Conservation (phyloP, 371 early-diverging fungal species). For the Paraphysoderma sedebokerense region DNA sequence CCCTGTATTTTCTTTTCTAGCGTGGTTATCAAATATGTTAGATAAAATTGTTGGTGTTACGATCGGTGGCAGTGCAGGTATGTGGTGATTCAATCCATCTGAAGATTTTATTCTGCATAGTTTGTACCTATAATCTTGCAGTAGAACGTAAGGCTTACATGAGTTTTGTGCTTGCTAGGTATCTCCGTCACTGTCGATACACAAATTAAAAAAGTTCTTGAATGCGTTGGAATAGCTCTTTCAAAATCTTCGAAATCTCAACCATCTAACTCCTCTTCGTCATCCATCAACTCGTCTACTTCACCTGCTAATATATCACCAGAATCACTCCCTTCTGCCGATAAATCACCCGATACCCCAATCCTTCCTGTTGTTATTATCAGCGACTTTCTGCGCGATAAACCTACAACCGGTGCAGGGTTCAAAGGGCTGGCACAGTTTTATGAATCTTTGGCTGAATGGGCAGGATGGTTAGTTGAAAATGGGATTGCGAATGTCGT, state of each 20-base stretch:
- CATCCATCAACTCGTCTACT: too few relatives aligned
- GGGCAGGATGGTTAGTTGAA: constrained; percentile 53
- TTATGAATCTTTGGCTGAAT: constrained; percentile 57
- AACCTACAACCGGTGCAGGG: too few relatives aligned
- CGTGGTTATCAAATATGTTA: constrained; percentile 42
- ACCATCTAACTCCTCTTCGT: constrained; percentile 4
- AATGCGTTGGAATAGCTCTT: constrained; percentile 26
- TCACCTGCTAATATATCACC: too few relatives aligned
- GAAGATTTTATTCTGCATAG: too few relatives aligned
- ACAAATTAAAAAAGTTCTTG: constrained; percentile 31
- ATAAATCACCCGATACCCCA: too few relatives aligned
- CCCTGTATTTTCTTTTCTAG: constrained; percentile 63
- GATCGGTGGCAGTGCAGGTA: constrained; percentile 71
- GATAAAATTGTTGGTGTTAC: constrained; percentile 65
- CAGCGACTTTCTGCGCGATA: constrained; percentile 62
- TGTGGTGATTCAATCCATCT: neutral
- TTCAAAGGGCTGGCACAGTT: constrained; percentile 23
- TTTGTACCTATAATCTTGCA: too few relatives aligned
- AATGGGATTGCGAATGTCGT: constrained; percentile 78
- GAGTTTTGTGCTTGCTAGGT: constrained; percentile 4
- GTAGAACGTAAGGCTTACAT: too few relatives aligned
- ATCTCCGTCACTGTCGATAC: constrained; percentile 29
- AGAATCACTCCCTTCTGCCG: too few relatives aligned
- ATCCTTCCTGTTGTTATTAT: constrained; percentile 73
- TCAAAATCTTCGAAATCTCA: constrained; percentile 1